Percentiles rank a stretch among this genome's conserved stretches.
phyloP scores from a whole-genome alignment of 768 basidiomycete species.

The Rossbeevera mucosa region DNA sequence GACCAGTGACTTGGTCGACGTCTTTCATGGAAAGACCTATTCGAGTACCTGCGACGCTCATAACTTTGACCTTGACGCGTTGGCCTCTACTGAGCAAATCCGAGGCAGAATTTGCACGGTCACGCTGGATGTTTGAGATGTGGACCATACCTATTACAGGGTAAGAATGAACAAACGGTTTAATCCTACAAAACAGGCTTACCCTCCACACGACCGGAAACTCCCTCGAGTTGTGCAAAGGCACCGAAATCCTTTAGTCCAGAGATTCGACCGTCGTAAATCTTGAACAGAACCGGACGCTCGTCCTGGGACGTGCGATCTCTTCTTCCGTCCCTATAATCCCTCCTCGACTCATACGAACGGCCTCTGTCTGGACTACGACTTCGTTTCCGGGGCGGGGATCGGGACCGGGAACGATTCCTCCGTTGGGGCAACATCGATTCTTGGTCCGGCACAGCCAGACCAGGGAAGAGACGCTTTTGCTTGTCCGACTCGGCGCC shows the following conservation, averaged over 20 bases:
- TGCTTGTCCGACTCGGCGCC: slow-evolving; percentile 64
- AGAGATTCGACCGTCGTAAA: slow-evolving; percentile 83
- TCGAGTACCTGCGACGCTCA: slow-evolving; percentile 81
- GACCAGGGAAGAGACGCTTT: slow-evolving; percentile 85
- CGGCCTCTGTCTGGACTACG: slow-evolving; percentile 59
- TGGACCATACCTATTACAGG: slow-evolving; percentile 83
- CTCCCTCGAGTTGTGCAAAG: slow-evolving; percentile 85
- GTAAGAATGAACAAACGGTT: slow-evolving; percentile 1
- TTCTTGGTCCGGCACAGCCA: slow-evolving; percentile 73
- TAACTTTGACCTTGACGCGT: slow-evolving; percentile 91
- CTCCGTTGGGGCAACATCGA: slow-evolving; percentile 60
- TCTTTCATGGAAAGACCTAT: slow-evolving; percentile 95
- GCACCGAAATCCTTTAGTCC: slow-evolving; percentile 94
- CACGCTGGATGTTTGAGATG: slow-evolving; percentile 86
- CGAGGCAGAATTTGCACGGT: slow-evolving; percentile 79
- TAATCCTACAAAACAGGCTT: slow-evolving; percentile 23
- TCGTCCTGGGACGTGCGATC: slow-evolving; percentile 56
- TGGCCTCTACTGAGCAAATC: slow-evolving; percentile 86
- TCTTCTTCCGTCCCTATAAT: slow-evolving; percentile 38
- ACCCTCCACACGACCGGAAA: slow-evolving; percentile 88
- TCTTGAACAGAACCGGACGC: slow-evolving; percentile 86
- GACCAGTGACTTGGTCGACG: slow-evolving; percentile 86
- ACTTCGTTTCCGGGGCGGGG: slow-evolving; percentile 49
- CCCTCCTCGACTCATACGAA: slow-evolving; percentile 39
- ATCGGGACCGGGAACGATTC: slow-evolving; percentile 40